Evolutionary conservation across 164 flowering plant species (phyloP), one percentile per base, ranked within the genome.

Genomic region (Warburgia ugandensis): DNA sequence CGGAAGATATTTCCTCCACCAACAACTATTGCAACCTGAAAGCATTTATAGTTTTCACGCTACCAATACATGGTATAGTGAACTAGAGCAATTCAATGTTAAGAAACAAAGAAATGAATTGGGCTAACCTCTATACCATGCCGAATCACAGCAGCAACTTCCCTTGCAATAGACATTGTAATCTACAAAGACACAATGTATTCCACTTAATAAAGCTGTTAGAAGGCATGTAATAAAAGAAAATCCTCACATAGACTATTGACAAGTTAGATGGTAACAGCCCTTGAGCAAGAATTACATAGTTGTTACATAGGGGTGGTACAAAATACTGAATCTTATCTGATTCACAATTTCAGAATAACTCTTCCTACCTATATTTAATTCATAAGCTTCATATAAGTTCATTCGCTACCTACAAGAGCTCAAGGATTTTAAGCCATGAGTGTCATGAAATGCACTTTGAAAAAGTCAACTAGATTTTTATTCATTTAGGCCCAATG

Each of bases 1-100:
- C 96, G 90, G 33, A 94, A 94, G 26, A 94, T 84, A 66, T 94
- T 94, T 13, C 99, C 99, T 16, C 99, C 99, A 38, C 97, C 97
- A 69, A 89, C 99, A 45, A 94, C 97, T 55, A 94, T 76, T 17
- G 99, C 99, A 54, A 94, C 99, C 99, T 87, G 78, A 60, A 56
- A 50, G 12, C 62, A 21, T 31, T 20, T 10, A 10, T 26, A 13
- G 22, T 25, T 50, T 36, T 6, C 13, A 14, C 6, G 42, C 8
- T 6, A 25, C n/a, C 23, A 37, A 26, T 21, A 52, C 46, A 48
- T 22, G 2, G 21, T 32, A 45, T 16, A 45, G 5, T 36, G 19
- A 27, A 6, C 27, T 17, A 16, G 25, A 23, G 29, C 50, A 51
- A 39, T 39, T 26, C 10, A 22, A 29, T 12, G 26, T 20, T 26